These are phyloP conservation scores for Leccinum rimulosum DNA, from an alignment of 768 basidiomycete genomes.

Conservation along the genomic window DNA sequence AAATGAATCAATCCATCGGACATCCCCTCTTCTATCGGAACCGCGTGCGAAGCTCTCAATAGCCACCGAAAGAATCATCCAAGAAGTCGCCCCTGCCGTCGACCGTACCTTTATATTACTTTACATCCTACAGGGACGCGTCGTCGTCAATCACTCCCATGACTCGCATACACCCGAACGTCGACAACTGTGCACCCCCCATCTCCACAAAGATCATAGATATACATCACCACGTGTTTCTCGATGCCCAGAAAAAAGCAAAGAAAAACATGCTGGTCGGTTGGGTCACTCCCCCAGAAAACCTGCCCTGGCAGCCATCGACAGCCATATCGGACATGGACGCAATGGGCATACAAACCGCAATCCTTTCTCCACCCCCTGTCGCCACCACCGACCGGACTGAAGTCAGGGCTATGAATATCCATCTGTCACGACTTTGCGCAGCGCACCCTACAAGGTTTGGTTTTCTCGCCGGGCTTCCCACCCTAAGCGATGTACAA, in stretches of 20 bases:
- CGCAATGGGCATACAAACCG: constrained; percentile 49
- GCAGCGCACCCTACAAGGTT: constrained; percentile 51
- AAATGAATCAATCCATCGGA: constrained; percentile 17
- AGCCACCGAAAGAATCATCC: constrained; percentile 11
- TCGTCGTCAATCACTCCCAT: constrained; percentile 6
- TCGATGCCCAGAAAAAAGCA: constrained; percentile 48
- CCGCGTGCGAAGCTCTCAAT: constrained; percentile 16
- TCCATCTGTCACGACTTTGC: constrained; percentile 46
- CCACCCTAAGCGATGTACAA: constrained; percentile 59
- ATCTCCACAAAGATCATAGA: constrained; percentile 41
- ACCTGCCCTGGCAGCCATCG: constrained; percentile 63
- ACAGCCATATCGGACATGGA: constrained; percentile 66
- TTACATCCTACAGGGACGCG: background rate
- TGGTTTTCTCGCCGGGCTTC: constrained; percentile 68
- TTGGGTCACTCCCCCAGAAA: constrained; percentile 61
- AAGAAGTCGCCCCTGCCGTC: constrained; percentile 7
- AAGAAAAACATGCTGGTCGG: constrained; percentile 47
- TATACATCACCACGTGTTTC: constrained; percentile 78
- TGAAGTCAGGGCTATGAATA: constrained; percentile 47
- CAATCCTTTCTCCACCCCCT: constrained; percentile 69
- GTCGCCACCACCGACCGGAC: constrained; percentile 43
- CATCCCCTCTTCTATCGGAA: constrained; percentile 11
- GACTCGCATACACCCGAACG: constrained; percentile 10
- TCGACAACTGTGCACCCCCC: background rate
- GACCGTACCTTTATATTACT: constrained; percentile 1